Percentiles rank a stretch among this genome's conserved stretches.
Evolutionary conservation across 1,284 basidiomycete genomes (phyloP).

Genomic region (Naganishia cerealis): DNA sequence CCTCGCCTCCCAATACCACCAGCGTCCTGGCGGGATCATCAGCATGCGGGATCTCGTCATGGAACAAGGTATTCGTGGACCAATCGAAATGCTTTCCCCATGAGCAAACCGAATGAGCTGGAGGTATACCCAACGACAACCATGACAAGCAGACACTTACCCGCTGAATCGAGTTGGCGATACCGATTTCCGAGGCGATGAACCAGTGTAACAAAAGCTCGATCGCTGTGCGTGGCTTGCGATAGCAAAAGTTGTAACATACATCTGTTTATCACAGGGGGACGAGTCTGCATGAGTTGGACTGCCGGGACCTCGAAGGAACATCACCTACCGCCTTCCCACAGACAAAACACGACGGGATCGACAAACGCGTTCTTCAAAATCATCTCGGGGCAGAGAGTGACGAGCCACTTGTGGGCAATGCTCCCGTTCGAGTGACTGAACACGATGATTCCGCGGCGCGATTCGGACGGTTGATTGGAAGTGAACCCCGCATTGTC

Average conservation of each 20-base stretch:
- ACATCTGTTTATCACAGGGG: conserved; percentile 60
- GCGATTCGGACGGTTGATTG: conserved; percentile 37
- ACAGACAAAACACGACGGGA: conserved; percentile 75
- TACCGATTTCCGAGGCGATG: conserved; percentile 77
- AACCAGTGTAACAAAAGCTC: conserved; percentile 82
- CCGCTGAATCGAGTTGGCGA: conserved; percentile 77
- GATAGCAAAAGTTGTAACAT: conserved; percentile 83
- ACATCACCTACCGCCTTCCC: conserved; percentile 71
- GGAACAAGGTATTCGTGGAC: conserved; percentile 84
- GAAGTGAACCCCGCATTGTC: background rate
- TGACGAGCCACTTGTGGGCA: conserved; percentile 62
- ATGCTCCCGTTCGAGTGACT: conserved; percentile 74
- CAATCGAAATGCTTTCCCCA: conserved; percentile 57
- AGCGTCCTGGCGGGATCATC: conserved; percentile 58
- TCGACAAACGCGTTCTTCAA: conserved; percentile 81
- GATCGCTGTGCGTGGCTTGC: conserved; percentile 61
- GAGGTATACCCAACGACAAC: background rate
- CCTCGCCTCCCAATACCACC: conserved; percentile 76
- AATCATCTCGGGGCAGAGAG: conserved; percentile 68
- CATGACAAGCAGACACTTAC: conserved; percentile 38
- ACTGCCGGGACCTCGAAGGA: background rate
- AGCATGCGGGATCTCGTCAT: conserved; percentile 79
- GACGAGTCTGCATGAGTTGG: background rate
- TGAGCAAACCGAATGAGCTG: background rate
- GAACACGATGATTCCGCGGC: conserved; percentile 67